Percentiles rank a stretch among this genome's conserved stretches.
Evolutionary conservation across 2,329 filamentous ascomycete genomes (phyloP).

Genomic region (Exophiala sp.): DNA sequence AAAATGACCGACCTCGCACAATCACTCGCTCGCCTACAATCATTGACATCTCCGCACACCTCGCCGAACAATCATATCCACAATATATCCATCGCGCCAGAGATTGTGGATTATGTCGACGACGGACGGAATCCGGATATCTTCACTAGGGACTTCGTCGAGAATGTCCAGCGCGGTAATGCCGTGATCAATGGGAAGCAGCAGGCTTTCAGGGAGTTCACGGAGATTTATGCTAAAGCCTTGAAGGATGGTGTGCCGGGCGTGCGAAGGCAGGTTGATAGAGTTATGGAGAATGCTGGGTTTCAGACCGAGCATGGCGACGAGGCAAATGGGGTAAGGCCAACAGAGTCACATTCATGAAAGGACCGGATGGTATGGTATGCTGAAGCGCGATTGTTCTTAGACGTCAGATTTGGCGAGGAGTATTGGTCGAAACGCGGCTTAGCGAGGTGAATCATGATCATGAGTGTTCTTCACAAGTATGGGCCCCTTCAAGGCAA

Average conservation of each 20-base stretch:
- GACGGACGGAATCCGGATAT: constrained; percentile 63
- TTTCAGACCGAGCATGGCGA: constrained; percentile 8
- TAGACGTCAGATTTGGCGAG: neutral
- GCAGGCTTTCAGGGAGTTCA: constrained; percentile 57
- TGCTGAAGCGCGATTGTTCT: neutral
- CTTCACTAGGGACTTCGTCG: constrained; percentile 64
- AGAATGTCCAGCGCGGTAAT: constrained; percentile 60
- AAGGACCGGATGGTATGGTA: no score
- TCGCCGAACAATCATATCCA: constrained; percentile 26
- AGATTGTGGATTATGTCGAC: constrained; percentile 62
- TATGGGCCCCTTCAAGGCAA: no score
- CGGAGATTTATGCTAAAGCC: constrained; percentile 57
- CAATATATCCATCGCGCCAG: constrained; percentile 55
- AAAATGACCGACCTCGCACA: constrained; percentile 54
- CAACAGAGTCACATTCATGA: neutral
- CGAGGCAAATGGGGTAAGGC: constrained; percentile 1
- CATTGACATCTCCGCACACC: constrained; percentile 32
- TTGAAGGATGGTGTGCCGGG: constrained; percentile 58
- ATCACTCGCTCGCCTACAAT: constrained; percentile 52
- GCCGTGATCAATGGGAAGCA: constrained; percentile 60
- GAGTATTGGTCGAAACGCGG: neutral
- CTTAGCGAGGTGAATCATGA: neutral
- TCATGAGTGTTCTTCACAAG: no score
- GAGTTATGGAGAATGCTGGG: constrained; percentile 42
- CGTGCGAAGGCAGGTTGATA: constrained; percentile 51